Conservation (phyloP, 2,329 filamentous ascomycete genomes). For the Ploettnerulaceae sp. region DNA sequence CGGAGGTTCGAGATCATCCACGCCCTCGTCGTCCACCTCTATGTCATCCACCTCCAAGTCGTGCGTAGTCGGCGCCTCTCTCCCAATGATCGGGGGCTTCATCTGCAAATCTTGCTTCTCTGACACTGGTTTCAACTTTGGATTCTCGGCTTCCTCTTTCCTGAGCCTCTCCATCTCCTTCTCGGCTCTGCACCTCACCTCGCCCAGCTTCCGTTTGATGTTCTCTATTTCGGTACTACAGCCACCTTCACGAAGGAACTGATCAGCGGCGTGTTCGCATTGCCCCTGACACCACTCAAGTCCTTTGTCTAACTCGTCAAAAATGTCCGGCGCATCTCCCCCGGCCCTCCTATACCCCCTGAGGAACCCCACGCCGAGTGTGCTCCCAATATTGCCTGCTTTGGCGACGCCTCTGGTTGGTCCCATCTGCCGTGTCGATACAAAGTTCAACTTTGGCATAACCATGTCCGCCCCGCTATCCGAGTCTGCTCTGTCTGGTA, state of each 20-base stretch:
- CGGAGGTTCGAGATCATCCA: constrained; percentile 21
- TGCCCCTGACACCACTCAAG: constrained; percentile 75
- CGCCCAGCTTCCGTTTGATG: constrained; percentile 41
- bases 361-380: constrained; percentile 22
- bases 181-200: constrained; percentile 48
- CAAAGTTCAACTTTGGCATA: constrained; percentile 35
- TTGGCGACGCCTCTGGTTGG: constrained; percentile 27
- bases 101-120: constrained; percentile 11
- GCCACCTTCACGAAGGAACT: constrained; percentile 82
- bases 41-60: constrained; percentile 27
- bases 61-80: constrained; percentile 14
- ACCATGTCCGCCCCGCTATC: constrained; percentile 29
- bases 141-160: constrained; percentile 17
- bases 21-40: constrained; percentile 29
- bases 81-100: constrained; percentile 12
- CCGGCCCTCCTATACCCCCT: constrained; percentile 24
- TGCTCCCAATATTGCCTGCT: constrained; percentile 15
- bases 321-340: constrained; percentile 43
- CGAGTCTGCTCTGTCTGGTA: constrained; percentile 16
- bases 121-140: constrained; percentile 1
- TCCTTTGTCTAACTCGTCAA: constrained; percentile 70
- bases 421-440: constrained; percentile 39
- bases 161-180: constrained; percentile 27
- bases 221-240: constrained; percentile 72
- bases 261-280: constrained; percentile 83